Evolutionary conservation across 129 eudicot genomes (phyloP).

Genomic region (Deinandra increscens): DNA sequence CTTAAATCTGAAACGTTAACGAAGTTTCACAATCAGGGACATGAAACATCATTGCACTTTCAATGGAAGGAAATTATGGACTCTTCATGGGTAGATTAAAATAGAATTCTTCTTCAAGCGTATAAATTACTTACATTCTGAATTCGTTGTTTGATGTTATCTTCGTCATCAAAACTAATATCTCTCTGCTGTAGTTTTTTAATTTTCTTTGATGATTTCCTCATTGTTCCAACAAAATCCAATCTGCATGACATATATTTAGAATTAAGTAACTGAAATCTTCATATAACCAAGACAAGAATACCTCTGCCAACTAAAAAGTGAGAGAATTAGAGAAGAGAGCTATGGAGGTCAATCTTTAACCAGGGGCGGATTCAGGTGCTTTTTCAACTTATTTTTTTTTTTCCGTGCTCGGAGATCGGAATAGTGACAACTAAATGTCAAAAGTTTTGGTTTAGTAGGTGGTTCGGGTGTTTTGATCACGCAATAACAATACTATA

Average conservation of each 20-base stretch:
- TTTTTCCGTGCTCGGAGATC: too few relatives aligned
- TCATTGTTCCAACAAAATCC: slow-evolving; percentile 34
- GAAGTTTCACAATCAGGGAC: not conserved
- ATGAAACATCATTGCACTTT: not conserved
- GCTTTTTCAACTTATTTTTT: too few relatives aligned
- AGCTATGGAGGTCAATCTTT: too few relatives aligned
- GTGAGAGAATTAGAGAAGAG: not conserved
- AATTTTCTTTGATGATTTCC: slow-evolving; percentile 42
- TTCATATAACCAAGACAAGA: not conserved
- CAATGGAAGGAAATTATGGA: not conserved
- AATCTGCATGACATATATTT: slow-evolving; percentile 8
- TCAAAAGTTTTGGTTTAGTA: too few relatives aligned
- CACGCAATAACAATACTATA: too few relatives aligned
- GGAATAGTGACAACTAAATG: too few relatives aligned
- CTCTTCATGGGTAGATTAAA: not conserved
- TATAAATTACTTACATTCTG: slow-evolving; percentile 24
- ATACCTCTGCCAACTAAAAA: not conserved
- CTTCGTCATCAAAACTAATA: slow-evolving; percentile 40
- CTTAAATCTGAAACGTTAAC: not conserved
- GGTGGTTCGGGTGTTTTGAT: too few relatives aligned
- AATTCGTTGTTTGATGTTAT: slow-evolving; percentile 13
- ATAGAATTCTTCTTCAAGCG: not conserved
- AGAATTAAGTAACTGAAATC: not conserved
- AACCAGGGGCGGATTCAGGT: too few relatives aligned
- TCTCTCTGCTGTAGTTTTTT: slow-evolving; percentile 35